phyloP scores from a whole-genome alignment of 768 basidiomycete genomes.

The Rhodotorula graminis region DNA sequence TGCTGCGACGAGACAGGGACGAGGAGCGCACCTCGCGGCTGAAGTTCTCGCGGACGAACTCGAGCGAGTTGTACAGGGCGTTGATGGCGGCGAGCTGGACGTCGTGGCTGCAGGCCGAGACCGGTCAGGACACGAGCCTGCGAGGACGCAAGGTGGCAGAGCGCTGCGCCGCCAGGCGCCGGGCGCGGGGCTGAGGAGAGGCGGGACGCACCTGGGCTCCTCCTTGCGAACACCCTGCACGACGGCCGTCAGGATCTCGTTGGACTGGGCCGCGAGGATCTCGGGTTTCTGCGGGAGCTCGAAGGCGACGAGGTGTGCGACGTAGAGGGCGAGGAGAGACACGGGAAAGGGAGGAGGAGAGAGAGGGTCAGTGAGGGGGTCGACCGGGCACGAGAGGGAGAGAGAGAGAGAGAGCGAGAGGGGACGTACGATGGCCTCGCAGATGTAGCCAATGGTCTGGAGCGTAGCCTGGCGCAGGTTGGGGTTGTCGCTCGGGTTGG shows the following conservation, averaged over 20 bases:
- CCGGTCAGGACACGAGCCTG: background rate
- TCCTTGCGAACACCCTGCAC: conserved; percentile 97
- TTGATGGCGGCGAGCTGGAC: conserved; percentile 91
- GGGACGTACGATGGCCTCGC: conserved; percentile 82
- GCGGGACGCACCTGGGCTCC: conserved; percentile 56
- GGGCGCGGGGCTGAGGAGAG: too few relatives aligned
- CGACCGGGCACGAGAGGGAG: background rate
- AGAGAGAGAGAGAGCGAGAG: background rate
- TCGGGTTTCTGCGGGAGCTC: conserved; percentile 69
- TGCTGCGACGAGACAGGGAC: background rate
- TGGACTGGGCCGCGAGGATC: conserved; percentile 77
- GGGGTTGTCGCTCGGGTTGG: conserved; percentile 63
- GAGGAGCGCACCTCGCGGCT: conserved; percentile 74
- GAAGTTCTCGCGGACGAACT: conserved; percentile 96
- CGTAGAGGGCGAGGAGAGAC: too few relatives aligned
- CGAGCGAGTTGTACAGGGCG: conserved; percentile 88
- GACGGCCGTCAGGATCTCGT: conserved; percentile 96
- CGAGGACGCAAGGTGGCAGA: too few relatives aligned
- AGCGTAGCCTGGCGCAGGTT: conserved; percentile 73
- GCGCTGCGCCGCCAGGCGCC: too few relatives aligned
- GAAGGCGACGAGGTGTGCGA: too few relatives aligned
- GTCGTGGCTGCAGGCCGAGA: conserved; percentile 53
- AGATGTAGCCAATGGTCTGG: conserved; percentile 94
- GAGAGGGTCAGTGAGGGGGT: conserved; percentile 7
- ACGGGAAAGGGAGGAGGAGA: background rate